A percentile compares a stretch with the other conserved stretches of the same genome.
Evolutionary conservation across 371 early-diverging fungal species (phyloP).

Genomic region (Mycotypha africana): DNA sequence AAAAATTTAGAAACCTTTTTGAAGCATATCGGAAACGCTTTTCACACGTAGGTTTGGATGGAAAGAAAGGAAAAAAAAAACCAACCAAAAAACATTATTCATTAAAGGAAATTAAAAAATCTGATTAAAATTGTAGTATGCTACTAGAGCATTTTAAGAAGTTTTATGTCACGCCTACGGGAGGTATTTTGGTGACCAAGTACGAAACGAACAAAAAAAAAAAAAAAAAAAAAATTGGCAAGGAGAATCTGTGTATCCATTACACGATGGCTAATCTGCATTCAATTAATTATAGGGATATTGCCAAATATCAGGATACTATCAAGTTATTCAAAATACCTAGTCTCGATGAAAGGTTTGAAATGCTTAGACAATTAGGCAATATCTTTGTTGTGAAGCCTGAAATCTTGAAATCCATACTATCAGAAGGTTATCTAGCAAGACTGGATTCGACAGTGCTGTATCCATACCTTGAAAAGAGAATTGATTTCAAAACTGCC

Average conservation of each 20-base stretch:
- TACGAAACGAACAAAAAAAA: no score
- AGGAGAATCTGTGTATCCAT: no score
- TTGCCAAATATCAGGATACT: slow-evolving; percentile 87
- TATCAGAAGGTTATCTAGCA: slow-evolving; percentile 79
- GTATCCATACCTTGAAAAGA: slow-evolving; percentile 78
- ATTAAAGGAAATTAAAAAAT: no score
- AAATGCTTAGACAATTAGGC: slow-evolving; percentile 87
- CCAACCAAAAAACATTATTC: no score
- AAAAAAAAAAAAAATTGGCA: no score
- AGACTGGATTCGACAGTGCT: slow-evolving; percentile 72
- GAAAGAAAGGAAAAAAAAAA: slow-evolving; percentile 1
- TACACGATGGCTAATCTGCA: no score
- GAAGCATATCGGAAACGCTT: slow-evolving; percentile 69
- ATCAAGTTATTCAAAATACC: slow-evolving; percentile 74
- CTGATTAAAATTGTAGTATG: slow-evolving; percentile 34
- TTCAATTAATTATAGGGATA: slow-evolving; percentile 57
- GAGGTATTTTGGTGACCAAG: slow-evolving; percentile 86
- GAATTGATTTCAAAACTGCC: slow-evolving; percentile 81
- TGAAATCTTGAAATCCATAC: slow-evolving; percentile 79
- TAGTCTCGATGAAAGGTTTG: slow-evolving; percentile 77
- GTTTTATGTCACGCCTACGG: slow-evolving; percentile 75
- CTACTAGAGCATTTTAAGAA: slow-evolving; percentile 90
- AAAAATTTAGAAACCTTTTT: slow-evolving; percentile 77
- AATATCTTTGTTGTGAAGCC: slow-evolving; percentile 88
- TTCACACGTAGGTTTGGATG: slow-evolving; percentile 71